These are phyloP conservation scores for Leptographium galeiforme DNA, from an alignment of 2,329 filamentous ascomycete genomes.

Conservation along the genomic window DNA sequence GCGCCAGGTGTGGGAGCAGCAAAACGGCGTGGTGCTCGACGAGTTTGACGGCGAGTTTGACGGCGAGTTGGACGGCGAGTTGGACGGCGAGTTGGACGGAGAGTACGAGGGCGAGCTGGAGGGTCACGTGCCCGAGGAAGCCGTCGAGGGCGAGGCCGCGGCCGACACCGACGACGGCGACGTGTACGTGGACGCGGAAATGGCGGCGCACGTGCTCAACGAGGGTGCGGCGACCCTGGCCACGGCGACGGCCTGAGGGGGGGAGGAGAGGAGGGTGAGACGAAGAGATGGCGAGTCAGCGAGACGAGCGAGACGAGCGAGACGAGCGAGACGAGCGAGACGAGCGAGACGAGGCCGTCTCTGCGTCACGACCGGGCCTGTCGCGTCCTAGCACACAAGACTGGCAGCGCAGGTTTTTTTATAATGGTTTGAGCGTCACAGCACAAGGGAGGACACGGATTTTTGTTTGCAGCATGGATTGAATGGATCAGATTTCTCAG, in stretches of 20 bases:
- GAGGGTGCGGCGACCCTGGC: conserved; percentile 1
- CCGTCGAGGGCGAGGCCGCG: neutral
- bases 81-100: conserved; percentile 22
- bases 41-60: neutral
- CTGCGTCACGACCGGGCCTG: too few species aligned
- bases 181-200: neutral
- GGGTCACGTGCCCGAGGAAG: conserved; percentile 4
- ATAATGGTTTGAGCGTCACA: too few species aligned
- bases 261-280: neutral
- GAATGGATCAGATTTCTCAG: too few species aligned
- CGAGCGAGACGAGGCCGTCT: too few species aligned
- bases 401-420: too few species aligned
- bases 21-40: conserved; percentile 43
- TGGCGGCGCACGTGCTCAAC: conserved; percentile 6
- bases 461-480: too few species aligned
- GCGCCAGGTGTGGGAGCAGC: conserved; percentile 61
- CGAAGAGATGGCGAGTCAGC: too few species aligned
- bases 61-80: conserved; percentile 11
- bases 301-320: too few species aligned
- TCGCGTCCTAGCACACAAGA: too few species aligned
- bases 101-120: conserved; percentile 3
- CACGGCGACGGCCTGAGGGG: neutral
- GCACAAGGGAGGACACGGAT: too few species aligned
- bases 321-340: too few species aligned
- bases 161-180: too few species aligned